A percentile compares a stretch with the other conserved stretches of the same genome.
Evolutionary conservation across 495 filamentous ascomycete species (phyloP).

Genomic region (Neurospora terricola): DNA sequence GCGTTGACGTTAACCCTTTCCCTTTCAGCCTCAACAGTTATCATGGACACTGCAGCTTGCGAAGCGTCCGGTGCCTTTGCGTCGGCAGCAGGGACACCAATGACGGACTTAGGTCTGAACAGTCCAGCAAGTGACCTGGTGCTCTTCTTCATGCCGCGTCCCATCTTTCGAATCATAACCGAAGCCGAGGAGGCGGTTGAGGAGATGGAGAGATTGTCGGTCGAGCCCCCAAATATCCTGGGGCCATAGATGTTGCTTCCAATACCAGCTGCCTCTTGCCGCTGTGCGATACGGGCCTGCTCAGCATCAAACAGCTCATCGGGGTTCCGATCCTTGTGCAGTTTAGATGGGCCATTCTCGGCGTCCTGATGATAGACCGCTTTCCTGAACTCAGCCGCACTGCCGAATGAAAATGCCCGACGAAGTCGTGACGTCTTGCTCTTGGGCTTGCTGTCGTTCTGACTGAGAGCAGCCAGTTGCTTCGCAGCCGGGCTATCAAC

Average conservation of each 20-base stretch:
- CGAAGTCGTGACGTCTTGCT: slow-evolving; percentile 85
- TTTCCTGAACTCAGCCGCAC: slow-evolving; percentile 81
- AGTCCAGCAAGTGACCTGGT: slow-evolving; percentile 84
- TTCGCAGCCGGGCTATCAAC: slow-evolving; percentile 61
- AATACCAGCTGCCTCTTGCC: slow-evolving; percentile 84
- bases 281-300: slow-evolving; percentile 79
- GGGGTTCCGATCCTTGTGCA: slow-evolving; percentile 66
- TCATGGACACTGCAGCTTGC: slow-evolving; percentile 77
- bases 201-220: slow-evolving; percentile 92
- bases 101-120: slow-evolving; percentile 87
- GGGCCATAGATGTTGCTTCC: slow-evolving; percentile 94
- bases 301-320: slow-evolving; percentile 58
- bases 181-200: slow-evolving; percentile 97
- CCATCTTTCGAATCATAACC: slow-evolving; percentile 99
- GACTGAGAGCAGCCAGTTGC: slow-evolving; percentile 70
- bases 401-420: slow-evolving; percentile 94
- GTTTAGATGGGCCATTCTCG: slow-evolving; percentile 48
- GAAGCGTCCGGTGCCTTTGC: slow-evolving; percentile 53
- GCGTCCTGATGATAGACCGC: slow-evolving; percentile 50
- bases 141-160: slow-evolving; percentile 89
- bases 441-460: slow-evolving; percentile 54
- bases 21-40: slow-evolving; percentile 89
- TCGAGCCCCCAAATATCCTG: slow-evolving; percentile 80
- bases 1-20: slow-evolving; percentile 73
- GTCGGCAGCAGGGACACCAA: slow-evolving; percentile 66